phyloP scores from a whole-genome alignment of 495 filamentous ascomycete species.

The Aspergillus bertholletiae region DNA sequence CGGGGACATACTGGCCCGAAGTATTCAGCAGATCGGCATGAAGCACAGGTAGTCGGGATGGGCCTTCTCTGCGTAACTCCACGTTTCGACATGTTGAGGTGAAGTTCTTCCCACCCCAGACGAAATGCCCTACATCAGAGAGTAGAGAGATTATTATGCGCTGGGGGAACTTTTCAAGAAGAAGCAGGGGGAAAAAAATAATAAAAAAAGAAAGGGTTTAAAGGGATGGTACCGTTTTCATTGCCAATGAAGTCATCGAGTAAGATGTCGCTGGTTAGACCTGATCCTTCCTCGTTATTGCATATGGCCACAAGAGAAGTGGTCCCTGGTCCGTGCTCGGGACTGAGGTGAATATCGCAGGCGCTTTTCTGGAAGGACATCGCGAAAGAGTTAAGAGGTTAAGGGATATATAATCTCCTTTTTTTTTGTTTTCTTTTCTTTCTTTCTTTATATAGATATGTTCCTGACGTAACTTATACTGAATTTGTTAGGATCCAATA shows the following conservation, averaged over 20 bases:
- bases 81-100: constrained; percentile 11
- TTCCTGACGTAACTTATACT: no score
- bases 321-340: background rate
- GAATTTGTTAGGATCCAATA: no score
- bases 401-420: no score
- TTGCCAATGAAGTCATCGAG: constrained; percentile 15
- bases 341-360: constrained; percentile 11
- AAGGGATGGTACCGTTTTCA: constrained; percentile 10
- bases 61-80: constrained; percentile 6
- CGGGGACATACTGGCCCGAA: constrained; percentile 1
- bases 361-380: constrained; percentile 17
- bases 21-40: constrained; percentile 8
- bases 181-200: no score
- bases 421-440: no score
- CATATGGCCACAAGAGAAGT: constrained; percentile 12
- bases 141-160: background rate
- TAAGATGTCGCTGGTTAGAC: constrained; percentile 6
- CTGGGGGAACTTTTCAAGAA: background rate
- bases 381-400: no score
- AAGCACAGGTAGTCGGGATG: constrained; percentile 9
- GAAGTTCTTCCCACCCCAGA: constrained; percentile 11
- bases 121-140: constrained; percentile 14
- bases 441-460: no score
- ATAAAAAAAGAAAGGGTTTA: background rate
- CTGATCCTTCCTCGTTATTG: constrained; percentile 17